These are phyloP conservation scores for Phytophthora cactorum DNA, from an alignment of 352 stramenopile species.

Conservation along the genomic window DNA sequence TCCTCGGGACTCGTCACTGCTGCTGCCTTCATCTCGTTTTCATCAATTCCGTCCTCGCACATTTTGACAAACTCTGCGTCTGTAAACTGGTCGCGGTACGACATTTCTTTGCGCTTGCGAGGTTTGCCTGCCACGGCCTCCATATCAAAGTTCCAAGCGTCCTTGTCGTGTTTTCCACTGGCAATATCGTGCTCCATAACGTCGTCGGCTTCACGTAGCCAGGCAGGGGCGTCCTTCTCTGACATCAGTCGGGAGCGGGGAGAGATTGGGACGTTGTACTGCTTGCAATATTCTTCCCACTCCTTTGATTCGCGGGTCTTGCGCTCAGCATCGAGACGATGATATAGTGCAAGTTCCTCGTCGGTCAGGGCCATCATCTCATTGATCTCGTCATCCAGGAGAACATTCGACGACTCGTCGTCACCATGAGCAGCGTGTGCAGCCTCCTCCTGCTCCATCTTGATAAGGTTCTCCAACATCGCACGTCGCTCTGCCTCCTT, in stretches of 20 bases:
- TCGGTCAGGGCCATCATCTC: constrained; percentile 92
- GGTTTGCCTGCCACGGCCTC: constrained; percentile 49
- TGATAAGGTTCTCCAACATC: constrained; percentile 88
- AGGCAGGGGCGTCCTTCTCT: constrained; percentile 68
- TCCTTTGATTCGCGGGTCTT: constrained; percentile 64
- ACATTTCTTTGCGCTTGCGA: constrained; percentile 86
- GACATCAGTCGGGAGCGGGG: constrained; percentile 71
- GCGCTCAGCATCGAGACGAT: constrained; percentile 73
- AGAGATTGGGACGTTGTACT: constrained; percentile 46
- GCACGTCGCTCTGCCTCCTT: constrained; percentile 88
- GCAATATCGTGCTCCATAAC: constrained; percentile 64
- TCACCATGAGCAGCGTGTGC: constrained; percentile 64
- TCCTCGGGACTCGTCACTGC: constrained; percentile 28
- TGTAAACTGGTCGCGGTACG: constrained; percentile 86
- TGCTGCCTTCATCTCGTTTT: constrained; percentile 36
- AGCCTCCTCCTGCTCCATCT: constrained; percentile 90
- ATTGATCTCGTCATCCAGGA: constrained; percentile 89
- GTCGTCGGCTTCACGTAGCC: constrained; percentile 76
- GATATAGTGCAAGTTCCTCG: constrained; percentile 82
- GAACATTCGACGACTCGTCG: constrained; percentile 67
- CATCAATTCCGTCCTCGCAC: constrained; percentile 84
- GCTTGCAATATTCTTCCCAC: constrained; percentile 75
- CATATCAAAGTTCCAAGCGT: constrained; percentile 70
- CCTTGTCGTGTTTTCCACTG: constrained; percentile 60
- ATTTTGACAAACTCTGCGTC: constrained; percentile 90